phyloP scores from a whole-genome alignment of 2,329 filamentous ascomycete species.

The Phyllosticta ampelicida region DNA sequence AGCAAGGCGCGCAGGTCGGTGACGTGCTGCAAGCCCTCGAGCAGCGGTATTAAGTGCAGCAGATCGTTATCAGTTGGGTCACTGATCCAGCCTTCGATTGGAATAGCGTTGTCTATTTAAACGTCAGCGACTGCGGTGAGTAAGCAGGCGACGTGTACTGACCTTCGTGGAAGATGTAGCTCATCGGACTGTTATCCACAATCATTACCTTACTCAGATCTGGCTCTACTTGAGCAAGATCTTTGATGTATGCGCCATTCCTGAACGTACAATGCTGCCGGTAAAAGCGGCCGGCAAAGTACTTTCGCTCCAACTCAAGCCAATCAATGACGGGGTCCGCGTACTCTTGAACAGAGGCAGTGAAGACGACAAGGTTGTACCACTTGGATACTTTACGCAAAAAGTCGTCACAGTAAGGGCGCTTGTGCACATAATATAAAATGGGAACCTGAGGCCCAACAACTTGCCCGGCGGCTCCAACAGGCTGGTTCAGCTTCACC shows the following conservation, averaged over 20 bases:
- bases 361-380: slow-evolving; percentile 97
- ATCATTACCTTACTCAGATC: slow-evolving; percentile 98
- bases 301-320: slow-evolving; percentile 94
- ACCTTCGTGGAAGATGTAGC: slow-evolving; percentile 99
- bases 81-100: slow-evolving; percentile 98
- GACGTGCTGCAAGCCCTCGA: slow-evolving; percentile 92
- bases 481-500: slow-evolving; percentile 69
- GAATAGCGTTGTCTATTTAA: slow-evolving; percentile 86
- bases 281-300: slow-evolving; percentile 88
- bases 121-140: not conserved
- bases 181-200: slow-evolving; percentile 93
- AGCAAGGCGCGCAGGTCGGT: slow-evolving; percentile 89
- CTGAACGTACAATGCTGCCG: slow-evolving; percentile 93
- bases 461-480: slow-evolving; percentile 55
- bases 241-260: slow-evolving; percentile 96
- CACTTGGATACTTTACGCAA: slow-evolving; percentile 88
- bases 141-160: slow-evolving; percentile 21
- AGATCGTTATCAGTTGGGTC: slow-evolving; percentile 96
- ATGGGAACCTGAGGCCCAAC: slow-evolving; percentile 88
- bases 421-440: slow-evolving; percentile 96
- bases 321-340: slow-evolving; percentile 98
- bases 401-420: slow-evolving; percentile 94
- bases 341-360: slow-evolving; percentile 95
- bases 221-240: slow-evolving; percentile 88
- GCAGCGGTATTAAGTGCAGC: slow-evolving; percentile 78